Conservation (phyloP, 306 rosid genomes). For the Canavalia gladiata region DNA sequence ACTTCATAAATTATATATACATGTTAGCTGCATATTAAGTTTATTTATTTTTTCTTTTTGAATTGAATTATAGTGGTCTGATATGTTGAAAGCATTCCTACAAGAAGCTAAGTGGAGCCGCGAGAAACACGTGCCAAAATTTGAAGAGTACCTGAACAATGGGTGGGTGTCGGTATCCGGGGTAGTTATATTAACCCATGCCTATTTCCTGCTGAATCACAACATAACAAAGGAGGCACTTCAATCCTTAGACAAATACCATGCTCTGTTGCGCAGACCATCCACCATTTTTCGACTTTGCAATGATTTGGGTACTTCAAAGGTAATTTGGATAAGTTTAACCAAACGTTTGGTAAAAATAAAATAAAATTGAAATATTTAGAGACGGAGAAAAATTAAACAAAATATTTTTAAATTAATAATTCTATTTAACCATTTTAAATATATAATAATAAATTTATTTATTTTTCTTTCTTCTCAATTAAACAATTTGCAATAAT, state of each 20-base stretch:
- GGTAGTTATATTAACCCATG: slow-evolving; percentile 48
- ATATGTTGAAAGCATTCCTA: slow-evolving; percentile 64
- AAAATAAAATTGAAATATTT: no score
- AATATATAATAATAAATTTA: no score
- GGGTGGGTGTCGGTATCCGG: slow-evolving; percentile 63
- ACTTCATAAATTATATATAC: neutral
- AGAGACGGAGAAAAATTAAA: no score
- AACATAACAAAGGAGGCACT: slow-evolving; percentile 55
- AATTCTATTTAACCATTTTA: no score
- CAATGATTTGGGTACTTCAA: slow-evolving; percentile 68
- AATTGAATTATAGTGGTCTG: slow-evolving; percentile 60
- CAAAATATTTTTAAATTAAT: no score
- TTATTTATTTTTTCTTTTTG: neutral
- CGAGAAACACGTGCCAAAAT: slow-evolving; percentile 52
- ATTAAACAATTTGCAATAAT: no score
- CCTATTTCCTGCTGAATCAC: slow-evolving; percentile 53
- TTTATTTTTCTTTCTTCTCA: no score
- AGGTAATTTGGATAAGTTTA: slow-evolving; percentile 41
- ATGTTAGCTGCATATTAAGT: neutral
- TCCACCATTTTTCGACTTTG: slow-evolving; percentile 64
- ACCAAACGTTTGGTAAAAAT: no score
- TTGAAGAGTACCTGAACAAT: slow-evolving; percentile 57
- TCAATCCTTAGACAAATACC: slow-evolving; percentile 44
- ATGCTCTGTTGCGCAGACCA: slow-evolving; percentile 48
- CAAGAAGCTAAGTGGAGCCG: slow-evolving; percentile 63